Percentiles rank a stretch among this genome's conserved stretches.
Evolutionary conservation across 2,329 filamentous ascomycete genomes (phyloP).

Genomic region (Xylaria digitata): DNA sequence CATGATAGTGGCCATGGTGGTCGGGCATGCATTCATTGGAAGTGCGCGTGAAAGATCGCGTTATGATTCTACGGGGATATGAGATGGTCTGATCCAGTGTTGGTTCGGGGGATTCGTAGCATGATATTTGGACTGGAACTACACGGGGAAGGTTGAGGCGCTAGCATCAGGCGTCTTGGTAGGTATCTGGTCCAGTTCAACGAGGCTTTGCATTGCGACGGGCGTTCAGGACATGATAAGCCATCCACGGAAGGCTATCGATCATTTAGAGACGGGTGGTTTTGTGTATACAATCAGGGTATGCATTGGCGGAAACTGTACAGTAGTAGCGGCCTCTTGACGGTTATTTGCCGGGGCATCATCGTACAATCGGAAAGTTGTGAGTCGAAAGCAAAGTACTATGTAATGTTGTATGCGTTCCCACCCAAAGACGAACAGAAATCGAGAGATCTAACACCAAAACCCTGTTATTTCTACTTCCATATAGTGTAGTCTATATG

Average conservation of each 20-base stretch:
- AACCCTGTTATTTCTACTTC: too few relatives aligned
- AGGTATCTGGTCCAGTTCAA: constrained; percentile 39
- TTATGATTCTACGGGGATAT: constrained; percentile 29
- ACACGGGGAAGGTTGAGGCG: constrained; percentile 21
- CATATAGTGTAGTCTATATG: too few relatives aligned
- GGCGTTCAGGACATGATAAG: constrained; percentile 45
- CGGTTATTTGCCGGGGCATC: constrained; percentile 17
- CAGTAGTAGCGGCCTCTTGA: constrained; percentile 39
- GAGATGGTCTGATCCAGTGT: constrained; percentile 31
- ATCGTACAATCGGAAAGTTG: constrained; percentile 20
- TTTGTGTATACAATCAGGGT: constrained; percentile 46
- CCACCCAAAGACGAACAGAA: background rate
- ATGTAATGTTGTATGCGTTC: constrained; percentile 1
- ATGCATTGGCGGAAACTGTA: constrained; percentile 46
- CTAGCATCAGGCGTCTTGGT: constrained; percentile 36
- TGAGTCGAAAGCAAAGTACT: constrained; percentile 1
- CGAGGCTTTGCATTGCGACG: constrained; percentile 46
- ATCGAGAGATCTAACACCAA: background rate
- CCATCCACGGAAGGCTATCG: constrained; percentile 35
- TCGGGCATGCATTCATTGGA: constrained; percentile 27
- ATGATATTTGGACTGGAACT: constrained; percentile 32
- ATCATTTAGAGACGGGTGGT: constrained; percentile 40
- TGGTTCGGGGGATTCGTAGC: constrained; percentile 31
- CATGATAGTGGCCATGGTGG: constrained; percentile 55
- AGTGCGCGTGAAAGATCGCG: constrained; percentile 10